Percentiles rank a stretch among this genome's conserved stretches.
Conservation (phyloP, 768 basidiomycete species). For the Cyathus striatus region DNA sequence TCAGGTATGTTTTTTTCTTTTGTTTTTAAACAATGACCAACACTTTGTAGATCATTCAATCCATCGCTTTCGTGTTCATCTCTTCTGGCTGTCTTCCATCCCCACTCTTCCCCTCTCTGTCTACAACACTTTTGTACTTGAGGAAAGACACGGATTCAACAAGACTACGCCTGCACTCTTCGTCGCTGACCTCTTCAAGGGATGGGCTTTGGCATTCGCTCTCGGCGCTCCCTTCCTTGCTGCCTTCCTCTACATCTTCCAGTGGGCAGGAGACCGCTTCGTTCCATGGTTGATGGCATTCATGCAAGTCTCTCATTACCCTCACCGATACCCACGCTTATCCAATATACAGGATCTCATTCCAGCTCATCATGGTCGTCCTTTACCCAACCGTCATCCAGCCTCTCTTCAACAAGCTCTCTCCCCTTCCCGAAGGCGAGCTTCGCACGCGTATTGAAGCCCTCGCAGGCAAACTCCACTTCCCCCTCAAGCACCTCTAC, state of each 20-base stretch:
- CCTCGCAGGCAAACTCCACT: slow-evolving; percentile 77
- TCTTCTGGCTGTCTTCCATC: slow-evolving; percentile 62
- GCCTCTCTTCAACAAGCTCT: slow-evolving; percentile 96
- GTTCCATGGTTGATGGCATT: slow-evolving; percentile 93
- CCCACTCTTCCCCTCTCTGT: slow-evolving; percentile 71
- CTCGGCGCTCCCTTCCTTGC: slow-evolving; percentile 86
- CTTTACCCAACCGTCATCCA: slow-evolving; percentile 86
- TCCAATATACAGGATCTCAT: slow-evolving; percentile 48
- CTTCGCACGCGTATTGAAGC: slow-evolving; percentile 73
- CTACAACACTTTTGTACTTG: slow-evolving; percentile 90
- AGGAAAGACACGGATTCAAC: slow-evolving; percentile 96
- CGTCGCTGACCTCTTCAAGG: slow-evolving; percentile 75
- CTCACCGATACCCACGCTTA: not conserved
- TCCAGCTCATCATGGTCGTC: slow-evolving; percentile 83
- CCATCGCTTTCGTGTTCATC: slow-evolving; percentile 68
- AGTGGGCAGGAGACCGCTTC: slow-evolving; percentile 91
- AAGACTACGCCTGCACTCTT: slow-evolving; percentile 81
- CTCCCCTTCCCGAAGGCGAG: slow-evolving; percentile 74
- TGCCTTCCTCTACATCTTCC: slow-evolving; percentile 82
- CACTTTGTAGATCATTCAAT: slow-evolving; percentile 67
- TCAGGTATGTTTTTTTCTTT: slow-evolving; percentile 46
- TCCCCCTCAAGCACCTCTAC: slow-evolving; percentile 92
- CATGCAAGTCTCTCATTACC: slow-evolving; percentile 49
- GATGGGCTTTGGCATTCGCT: slow-evolving; percentile 62
- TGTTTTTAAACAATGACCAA: not conserved